phyloP scores from a whole-genome alignment of 2,329 filamentous ascomycete species.

The Penicillium sp. region DNA sequence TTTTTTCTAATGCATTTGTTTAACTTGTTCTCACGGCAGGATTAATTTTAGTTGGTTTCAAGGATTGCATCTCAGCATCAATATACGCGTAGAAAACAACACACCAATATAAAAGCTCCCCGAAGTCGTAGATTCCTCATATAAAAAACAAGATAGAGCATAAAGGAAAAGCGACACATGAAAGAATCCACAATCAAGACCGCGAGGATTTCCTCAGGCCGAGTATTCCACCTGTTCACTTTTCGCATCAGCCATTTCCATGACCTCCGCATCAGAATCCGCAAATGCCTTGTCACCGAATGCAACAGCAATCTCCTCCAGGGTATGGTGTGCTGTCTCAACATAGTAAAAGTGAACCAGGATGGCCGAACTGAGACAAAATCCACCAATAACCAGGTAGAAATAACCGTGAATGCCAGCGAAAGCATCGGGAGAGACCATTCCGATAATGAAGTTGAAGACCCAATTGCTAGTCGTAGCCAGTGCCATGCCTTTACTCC shows the following conservation, averaged over 20 bases:
- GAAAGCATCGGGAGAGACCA: constrained; percentile 39
- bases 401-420: constrained; percentile 38
- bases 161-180: neutral
- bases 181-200: neutral
- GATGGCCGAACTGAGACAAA: constrained; percentile 33
- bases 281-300: constrained; percentile 38
- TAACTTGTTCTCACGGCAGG: too few relatives aligned
- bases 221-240: constrained; percentile 4
- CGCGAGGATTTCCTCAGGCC: neutral
- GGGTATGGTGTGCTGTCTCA: constrained; percentile 32
- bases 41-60: too few relatives aligned
- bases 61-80: neutral
- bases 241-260: constrained; percentile 6
- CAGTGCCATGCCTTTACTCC: constrained; percentile 37
- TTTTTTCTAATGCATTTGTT: neutral
- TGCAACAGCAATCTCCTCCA: constrained; percentile 32
- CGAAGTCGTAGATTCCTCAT: neutral
- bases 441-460: constrained; percentile 25
- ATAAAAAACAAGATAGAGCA: neutral
- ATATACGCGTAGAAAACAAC: too few relatives aligned
- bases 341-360: constrained; percentile 37
- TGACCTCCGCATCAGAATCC: constrained; percentile 11
- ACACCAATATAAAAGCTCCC: too few relatives aligned
- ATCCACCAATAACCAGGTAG: constrained; percentile 37
- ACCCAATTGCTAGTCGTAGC: constrained; percentile 43